Conservation (phyloP, 176 grass and related monocot species). For the Rhynchospora pubera region DNA sequence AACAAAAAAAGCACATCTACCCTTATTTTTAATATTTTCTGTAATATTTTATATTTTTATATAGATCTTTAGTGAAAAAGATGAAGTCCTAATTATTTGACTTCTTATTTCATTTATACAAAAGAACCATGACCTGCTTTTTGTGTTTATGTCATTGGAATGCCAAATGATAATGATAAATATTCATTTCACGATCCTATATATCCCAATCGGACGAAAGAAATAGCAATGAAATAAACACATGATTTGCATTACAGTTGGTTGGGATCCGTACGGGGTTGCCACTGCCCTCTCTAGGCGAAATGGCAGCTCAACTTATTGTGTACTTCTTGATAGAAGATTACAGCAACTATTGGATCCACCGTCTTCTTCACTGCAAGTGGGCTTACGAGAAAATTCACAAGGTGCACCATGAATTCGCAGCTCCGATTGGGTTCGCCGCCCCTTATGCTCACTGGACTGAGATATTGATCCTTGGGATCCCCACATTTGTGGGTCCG, state of each 20-base stretch:
- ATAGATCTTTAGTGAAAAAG: not conserved
- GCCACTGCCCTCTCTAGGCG: conserved; percentile 59
- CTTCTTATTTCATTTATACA: not conserved
- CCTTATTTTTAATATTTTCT: too few relatives aligned
- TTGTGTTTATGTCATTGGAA: not conserved
- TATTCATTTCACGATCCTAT: too few relatives aligned
- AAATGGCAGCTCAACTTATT: conserved; percentile 53
- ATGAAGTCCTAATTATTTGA: not conserved
- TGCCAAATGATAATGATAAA: not conserved
- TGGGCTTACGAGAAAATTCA: conserved; percentile 85
- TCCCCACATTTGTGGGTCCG: conserved; percentile 59
- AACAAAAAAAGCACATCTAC: not conserved
- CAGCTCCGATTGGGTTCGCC: conserved; percentile 68
- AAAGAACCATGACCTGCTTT: not conserved
- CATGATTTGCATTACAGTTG: conserved; percentile 32
- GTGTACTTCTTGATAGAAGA: conserved; percentile 92
- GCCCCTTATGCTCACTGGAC: conserved; percentile 84
- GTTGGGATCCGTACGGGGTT: conserved; percentile 61
- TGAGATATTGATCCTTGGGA: conserved; percentile 70
- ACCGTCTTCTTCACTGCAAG: conserved; percentile 63
- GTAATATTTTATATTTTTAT: too few relatives aligned
- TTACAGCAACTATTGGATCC: conserved; percentile 83
- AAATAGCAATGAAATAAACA: not conserved
- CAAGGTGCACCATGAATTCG: conserved; percentile 81
- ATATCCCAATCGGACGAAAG: not conserved